phyloP scores from a whole-genome alignment of 306 rosid genomes.

The Glycine tomentella region DNA sequence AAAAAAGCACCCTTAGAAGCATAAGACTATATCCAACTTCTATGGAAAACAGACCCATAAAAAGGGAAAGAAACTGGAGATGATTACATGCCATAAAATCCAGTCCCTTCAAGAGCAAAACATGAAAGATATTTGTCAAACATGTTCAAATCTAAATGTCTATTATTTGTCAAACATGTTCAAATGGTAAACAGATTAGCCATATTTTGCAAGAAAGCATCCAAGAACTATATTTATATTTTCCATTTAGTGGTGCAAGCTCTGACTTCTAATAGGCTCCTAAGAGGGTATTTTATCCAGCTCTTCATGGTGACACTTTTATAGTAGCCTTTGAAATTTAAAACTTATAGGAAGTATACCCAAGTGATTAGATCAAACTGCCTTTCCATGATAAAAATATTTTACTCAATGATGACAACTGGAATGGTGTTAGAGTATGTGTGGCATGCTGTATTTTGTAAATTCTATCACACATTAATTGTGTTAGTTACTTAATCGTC shows the following conservation, averaged over 20 bases:
- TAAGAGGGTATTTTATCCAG: constrained; percentile 12
- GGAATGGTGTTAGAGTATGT: background rate
- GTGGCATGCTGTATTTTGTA: background rate
- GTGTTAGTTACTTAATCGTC: background rate
- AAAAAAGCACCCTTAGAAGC: background rate
- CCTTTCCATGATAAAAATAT: constrained; percentile 34
- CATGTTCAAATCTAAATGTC: background rate
- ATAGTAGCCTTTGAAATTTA: constrained; percentile 5
- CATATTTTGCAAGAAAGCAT: constrained; percentile 32
- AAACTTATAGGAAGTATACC: constrained; percentile 13
- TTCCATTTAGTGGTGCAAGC: no score
- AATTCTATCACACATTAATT: background rate
- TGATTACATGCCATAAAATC: constrained; percentile 20
- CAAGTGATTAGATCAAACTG: constrained; percentile 11
- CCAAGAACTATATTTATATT: constrained; percentile 4
- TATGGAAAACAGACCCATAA: background rate
- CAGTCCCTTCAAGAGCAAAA: constrained; percentile 8
- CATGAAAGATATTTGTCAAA: constrained; percentile 19
- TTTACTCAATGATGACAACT: constrained; percentile 29
- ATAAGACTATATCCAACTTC: background rate
- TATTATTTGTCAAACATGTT: background rate
- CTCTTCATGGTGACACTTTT: background rate
- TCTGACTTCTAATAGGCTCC: constrained; percentile 3
- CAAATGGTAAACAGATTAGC: background rate
- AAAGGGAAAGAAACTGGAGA: constrained; percentile 15